Base-by-base conservation (phyloP, 192 early-diverging fungal species). In the Mortierella antarctica region DNA sequence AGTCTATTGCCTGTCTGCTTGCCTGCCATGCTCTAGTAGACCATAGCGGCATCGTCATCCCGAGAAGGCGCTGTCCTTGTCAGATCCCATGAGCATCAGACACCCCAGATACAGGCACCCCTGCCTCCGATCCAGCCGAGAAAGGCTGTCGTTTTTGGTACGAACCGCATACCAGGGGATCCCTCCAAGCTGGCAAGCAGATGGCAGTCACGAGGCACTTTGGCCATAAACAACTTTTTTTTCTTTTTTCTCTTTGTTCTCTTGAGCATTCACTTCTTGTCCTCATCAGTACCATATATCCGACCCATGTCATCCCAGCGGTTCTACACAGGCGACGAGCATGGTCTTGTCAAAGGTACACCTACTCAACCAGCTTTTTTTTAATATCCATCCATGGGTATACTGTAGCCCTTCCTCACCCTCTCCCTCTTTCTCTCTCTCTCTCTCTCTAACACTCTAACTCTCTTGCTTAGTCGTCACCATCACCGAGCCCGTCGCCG, bases 281-380 rank as follows among this genome's bases (percentile, higher is more conserved):
- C 31, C 31, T 31, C 31, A 31, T 31, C 31, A 31, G 31, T 51
- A 65, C 51, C 39, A 65, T 41, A 7, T 31, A 31, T 31, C 21
- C 23, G 7, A 64, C 23, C 40, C 21, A 80, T 80, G 77, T 80
- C 77, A 50, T 80, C 77, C 17, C 69, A 68, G 31, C 77, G 74
- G 17, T 83, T 79, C 64, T 83, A 77, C 65, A 82, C 79, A 11
- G 84, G 80, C 47, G 84, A 85, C 70, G 84, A 85, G 57, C 57
- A 65, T 39, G 84, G 84, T 15, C 75, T 85, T 50, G 49, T 82
- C 45, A 85, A 85, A 71, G 67, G 84, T 85, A 78, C 46, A 20
- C 12, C 53, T 44, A 15, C 47, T 18, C 46, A 18, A 17, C 39
- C 10, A 39, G 50, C 21, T 15, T 23, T 46, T 46, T 31, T 31